Conservation (phyloP, 192 early-diverging fungal genomes). For the Linnemannia hyalina region DNA sequence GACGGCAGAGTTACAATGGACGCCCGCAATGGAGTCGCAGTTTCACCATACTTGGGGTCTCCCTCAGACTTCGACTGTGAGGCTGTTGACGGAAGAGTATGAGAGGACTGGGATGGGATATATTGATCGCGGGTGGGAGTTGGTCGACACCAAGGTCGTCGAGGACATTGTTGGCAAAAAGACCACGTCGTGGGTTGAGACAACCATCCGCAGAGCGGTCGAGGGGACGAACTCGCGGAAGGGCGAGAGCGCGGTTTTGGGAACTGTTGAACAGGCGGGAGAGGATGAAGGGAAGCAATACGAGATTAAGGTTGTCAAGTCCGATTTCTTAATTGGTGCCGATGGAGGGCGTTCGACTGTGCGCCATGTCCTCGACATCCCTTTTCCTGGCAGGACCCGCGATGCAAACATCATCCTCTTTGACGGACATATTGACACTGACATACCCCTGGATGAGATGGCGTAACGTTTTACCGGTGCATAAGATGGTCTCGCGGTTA, state of each 20-base stretch:
- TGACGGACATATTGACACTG: conserved; percentile 27
- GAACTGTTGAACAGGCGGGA: not conserved
- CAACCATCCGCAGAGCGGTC: conserved; percentile 10
- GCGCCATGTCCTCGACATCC: conserved; percentile 21
- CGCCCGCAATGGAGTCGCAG: not conserved
- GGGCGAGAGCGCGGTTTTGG: conserved; percentile 3
- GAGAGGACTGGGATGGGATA: not conserved
- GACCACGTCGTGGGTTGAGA: conserved; percentile 10
- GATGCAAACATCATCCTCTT: conserved; percentile 31
- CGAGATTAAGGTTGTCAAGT: conserved; percentile 16
- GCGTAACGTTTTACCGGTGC: conserved; percentile 9
- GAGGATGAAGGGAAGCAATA: conserved; percentile 22
- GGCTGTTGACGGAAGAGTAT: not conserved
- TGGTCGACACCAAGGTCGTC: conserved; percentile 15
- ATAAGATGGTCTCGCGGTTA: not conserved
- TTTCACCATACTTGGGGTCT: not conserved
- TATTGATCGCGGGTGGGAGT: not conserved
- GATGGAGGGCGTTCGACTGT: conserved; percentile 39
- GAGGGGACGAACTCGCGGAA: conserved; percentile 2
- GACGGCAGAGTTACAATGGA: not conserved
- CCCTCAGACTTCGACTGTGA: not conserved
- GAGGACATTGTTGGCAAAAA: not conserved
- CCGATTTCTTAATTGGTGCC: conserved; percentile 37
- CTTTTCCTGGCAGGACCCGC: conserved; percentile 25
- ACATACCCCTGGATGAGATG: not conserved